Evolutionary conservation across 495 filamentous ascomycete genomes (phyloP).

Genomic region (Cercophora samala): DNA sequence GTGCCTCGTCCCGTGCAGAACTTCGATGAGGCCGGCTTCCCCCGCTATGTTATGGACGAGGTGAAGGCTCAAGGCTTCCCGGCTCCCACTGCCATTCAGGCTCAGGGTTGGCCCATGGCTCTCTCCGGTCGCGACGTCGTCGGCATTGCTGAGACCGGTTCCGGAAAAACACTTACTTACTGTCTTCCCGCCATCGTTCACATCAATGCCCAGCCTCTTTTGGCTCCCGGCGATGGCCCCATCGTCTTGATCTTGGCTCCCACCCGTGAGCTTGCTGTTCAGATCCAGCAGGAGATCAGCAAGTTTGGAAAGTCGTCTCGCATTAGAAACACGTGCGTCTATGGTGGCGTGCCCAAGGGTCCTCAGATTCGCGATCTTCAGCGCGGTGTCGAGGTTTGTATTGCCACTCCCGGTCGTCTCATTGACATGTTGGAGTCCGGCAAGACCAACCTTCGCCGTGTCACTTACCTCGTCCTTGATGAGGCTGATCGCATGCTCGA

Average conservation of each 20-base stretch:
- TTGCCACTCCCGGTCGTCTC: constrained; percentile 93
- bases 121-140: constrained; percentile 97
- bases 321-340: constrained; percentile 98
- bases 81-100: constrained; percentile 90
- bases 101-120: constrained; percentile 99
- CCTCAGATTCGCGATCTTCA: constrained; percentile 92
- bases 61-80: constrained; percentile 96
- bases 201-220: constrained; percentile 97
- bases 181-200: constrained; percentile 98
- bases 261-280: constrained; percentile 94
- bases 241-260: constrained; percentile 95
- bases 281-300: constrained; percentile 92
- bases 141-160: constrained; percentile 98
- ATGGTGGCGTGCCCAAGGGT: constrained; percentile 96
- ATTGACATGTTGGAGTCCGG: constrained; percentile 98
- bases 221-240: constrained; percentile 93
- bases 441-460: constrained; percentile 96
- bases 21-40: constrained; percentile 97
- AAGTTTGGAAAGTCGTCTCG: constrained; percentile 98
- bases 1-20: constrained; percentile 91
- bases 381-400: constrained; percentile 83
- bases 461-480: constrained; percentile 89
- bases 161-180: constrained; percentile 98
- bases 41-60: constrained; percentile 93
- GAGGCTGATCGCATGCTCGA: constrained; percentile 89